Evolutionary conservation across 1,284 basidiomycete genomes (phyloP).

Genomic region (Mycena sp.): DNA sequence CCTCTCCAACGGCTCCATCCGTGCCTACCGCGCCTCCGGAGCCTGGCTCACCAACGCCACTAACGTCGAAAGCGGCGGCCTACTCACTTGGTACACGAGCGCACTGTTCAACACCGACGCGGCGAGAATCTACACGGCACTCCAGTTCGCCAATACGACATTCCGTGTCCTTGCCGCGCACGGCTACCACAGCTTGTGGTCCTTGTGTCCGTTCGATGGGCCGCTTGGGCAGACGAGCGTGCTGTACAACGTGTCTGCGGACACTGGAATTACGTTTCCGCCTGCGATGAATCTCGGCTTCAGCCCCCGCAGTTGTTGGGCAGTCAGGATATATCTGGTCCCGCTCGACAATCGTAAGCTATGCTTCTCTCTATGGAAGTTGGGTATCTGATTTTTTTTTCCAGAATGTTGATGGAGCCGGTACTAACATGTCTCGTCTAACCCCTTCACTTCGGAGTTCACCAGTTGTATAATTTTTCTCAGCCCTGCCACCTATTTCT

Average conservation of each 20-base stretch:
- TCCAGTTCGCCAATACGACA: constrained; percentile 28
- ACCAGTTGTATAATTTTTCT: too few relatives aligned
- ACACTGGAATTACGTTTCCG: too few relatives aligned
- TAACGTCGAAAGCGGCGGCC: constrained; percentile 36
- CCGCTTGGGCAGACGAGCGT: constrained; percentile 44
- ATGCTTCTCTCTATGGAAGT: too few relatives aligned
- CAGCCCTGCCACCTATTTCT: too few relatives aligned
- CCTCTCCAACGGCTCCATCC: constrained; percentile 43
- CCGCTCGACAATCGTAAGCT: too few relatives aligned
- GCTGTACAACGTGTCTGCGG: constrained; percentile 46
- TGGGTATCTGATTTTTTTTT: too few relatives aligned
- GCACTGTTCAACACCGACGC: constrained; percentile 38
- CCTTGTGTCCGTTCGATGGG: constrained; percentile 44
- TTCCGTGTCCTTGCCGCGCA: constrained; percentile 40
- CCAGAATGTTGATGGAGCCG: too few relatives aligned
- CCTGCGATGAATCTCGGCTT: background rate
- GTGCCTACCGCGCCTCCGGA: constrained; percentile 42
- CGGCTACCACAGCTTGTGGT: constrained; percentile 46
- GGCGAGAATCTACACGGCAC: constrained; percentile 41
- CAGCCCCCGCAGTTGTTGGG: background rate
- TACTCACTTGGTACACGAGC: constrained; percentile 47
- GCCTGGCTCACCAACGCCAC: constrained; percentile 51
- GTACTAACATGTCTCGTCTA: too few relatives aligned
- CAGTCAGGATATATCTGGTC: background rate
- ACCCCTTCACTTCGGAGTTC: too few relatives aligned